Conservation (phyloP, 805 yeast genomes). For the Candida taoyuanica region DNA sequence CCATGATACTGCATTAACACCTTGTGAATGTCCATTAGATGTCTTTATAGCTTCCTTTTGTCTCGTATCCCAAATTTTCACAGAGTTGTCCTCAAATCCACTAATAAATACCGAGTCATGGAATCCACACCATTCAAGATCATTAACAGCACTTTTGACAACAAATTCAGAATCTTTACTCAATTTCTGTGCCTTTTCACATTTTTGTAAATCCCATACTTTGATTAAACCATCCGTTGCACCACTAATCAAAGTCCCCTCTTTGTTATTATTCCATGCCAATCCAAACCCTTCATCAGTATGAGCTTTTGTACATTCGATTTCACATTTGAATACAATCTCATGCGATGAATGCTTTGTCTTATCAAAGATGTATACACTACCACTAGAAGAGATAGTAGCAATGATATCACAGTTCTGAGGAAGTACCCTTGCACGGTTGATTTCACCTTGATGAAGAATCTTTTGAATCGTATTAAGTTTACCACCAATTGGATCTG, state of each 20-base stretch:
- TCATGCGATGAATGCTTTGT: slow-evolving; percentile 68
- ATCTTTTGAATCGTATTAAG: slow-evolving; percentile 51
- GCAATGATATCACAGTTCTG: slow-evolving; percentile 83
- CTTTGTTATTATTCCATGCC: slow-evolving; percentile 64
- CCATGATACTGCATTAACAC: slow-evolving; percentile 56
- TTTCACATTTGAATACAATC: slow-evolving; percentile 43
- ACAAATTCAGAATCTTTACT: slow-evolving; percentile 13
- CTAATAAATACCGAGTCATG: slow-evolving; percentile 59
- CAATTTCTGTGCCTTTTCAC: slow-evolving; percentile 23
- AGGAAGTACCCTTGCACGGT: slow-evolving; percentile 70
- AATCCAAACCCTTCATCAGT: slow-evolving; percentile 61
- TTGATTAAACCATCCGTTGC: slow-evolving; percentile 60
- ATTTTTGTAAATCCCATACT: slow-evolving; percentile 60
- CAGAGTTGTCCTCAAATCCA: slow-evolving; percentile 59
- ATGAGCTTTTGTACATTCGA: slow-evolving; percentile 38
- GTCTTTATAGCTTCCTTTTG: too few relatives aligned
- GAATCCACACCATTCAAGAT: slow-evolving; percentile 59
- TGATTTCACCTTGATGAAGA: slow-evolving; percentile 68
- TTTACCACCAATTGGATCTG: slow-evolving; percentile 30
- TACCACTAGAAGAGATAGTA: slow-evolving; percentile 62
- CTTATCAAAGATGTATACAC: slow-evolving; percentile 66
- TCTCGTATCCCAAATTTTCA: slow-evolving; percentile 54
- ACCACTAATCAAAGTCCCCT: slow-evolving; percentile 58
- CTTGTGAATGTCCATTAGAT: too few relatives aligned
- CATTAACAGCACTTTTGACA: slow-evolving; percentile 58